phyloP scores from a whole-genome alignment of 1,139 yeast genomes.

The Nakaseomyces kungkrabaensis region DNA sequence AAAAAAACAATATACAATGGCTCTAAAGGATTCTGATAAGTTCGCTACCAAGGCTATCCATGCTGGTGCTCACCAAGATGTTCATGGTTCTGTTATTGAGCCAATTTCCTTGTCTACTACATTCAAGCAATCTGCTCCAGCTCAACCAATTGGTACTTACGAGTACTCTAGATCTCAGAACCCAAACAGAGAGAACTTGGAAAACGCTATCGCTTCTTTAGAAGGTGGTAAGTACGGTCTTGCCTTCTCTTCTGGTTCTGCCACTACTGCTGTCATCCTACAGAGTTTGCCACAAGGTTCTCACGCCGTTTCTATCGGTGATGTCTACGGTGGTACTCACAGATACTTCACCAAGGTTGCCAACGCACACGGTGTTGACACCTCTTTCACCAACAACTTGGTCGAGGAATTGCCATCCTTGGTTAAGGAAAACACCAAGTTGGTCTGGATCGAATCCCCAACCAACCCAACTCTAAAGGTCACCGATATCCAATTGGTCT shows the following conservation, averaged over 20 bases:
- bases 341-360: constrained; percentile 86
- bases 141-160: constrained; percentile 66
- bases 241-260: constrained; percentile 80
- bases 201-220: constrained; percentile 68
- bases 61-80: constrained; percentile 68
- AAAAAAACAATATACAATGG: constrained; percentile 13
- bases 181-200: constrained; percentile 81
- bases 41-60: constrained; percentile 82
- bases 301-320: constrained; percentile 75
- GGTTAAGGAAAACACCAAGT: constrained; percentile 52
- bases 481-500: constrained; percentile 59
- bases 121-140: constrained; percentile 71
- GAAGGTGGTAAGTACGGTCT: constrained; percentile 71
- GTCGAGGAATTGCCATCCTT: constrained; percentile 47
- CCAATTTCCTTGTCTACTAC: constrained; percentile 82
- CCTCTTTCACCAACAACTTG: constrained; percentile 59
- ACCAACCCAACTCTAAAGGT: constrained; percentile 77
- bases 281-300: constrained; percentile 66
- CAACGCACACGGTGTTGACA: constrained; percentile 63
- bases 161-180: constrained; percentile 85
- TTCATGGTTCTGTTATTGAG: constrained; percentile 81
- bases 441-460: constrained; percentile 88
- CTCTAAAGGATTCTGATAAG: constrained; percentile 25
- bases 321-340: constrained; percentile 90
- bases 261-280: constrained; percentile 70